phyloP scores from a whole-genome alignment of 2,329 filamentous ascomycete genomes.

The Davidsoniella virescens region DNA sequence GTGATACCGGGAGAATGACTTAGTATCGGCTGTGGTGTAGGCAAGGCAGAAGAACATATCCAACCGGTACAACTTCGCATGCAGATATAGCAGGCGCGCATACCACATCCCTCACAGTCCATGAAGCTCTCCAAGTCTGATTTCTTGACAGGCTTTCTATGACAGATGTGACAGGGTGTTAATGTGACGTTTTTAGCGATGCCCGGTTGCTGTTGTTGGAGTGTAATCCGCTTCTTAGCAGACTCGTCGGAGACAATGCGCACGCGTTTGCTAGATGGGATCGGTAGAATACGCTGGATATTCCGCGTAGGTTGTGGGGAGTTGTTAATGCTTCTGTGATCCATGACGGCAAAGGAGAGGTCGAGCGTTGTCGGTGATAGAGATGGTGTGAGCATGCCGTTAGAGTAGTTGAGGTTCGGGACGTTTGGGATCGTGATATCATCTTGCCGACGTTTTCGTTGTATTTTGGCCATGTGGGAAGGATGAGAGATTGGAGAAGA shows the following conservation, averaged over 20 bases:
- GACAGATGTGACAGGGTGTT: conserved; percentile 50
- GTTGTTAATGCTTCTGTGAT: not conserved
- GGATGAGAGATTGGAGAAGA: too few species aligned
- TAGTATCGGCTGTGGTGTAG: too few species aligned
- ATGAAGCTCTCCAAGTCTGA: conserved; percentile 50
- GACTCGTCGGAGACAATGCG: not conserved
- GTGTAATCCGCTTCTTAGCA: not conserved
- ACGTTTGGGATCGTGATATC: conserved; percentile 1
- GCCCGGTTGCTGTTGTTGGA: conserved; percentile 9
- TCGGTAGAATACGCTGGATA: conserved; percentile 2
- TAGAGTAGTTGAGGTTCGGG: not conserved
- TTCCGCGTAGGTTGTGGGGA: not conserved
- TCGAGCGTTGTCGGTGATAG: not conserved
- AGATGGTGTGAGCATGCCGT: not conserved
- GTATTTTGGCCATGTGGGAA: not conserved
- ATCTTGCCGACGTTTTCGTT: conserved; percentile 10
- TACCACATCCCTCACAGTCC: conserved; percentile 44
- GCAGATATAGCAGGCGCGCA: conserved; percentile 53
- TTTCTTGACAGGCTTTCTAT: conserved; percentile 46
- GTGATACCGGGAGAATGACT: conserved; percentile 13
- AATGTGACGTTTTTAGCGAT: conserved; percentile 18
- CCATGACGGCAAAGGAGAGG: not conserved
- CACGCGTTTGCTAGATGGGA: not conserved
- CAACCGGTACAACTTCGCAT: conserved; percentile 44
- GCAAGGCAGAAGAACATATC: conserved; percentile 11